Evolutionary conservation across 1,139 yeast species (phyloP), one percentile per base, ranked within the genome.

Genomic region (Debaryomyces udenii): DNA sequence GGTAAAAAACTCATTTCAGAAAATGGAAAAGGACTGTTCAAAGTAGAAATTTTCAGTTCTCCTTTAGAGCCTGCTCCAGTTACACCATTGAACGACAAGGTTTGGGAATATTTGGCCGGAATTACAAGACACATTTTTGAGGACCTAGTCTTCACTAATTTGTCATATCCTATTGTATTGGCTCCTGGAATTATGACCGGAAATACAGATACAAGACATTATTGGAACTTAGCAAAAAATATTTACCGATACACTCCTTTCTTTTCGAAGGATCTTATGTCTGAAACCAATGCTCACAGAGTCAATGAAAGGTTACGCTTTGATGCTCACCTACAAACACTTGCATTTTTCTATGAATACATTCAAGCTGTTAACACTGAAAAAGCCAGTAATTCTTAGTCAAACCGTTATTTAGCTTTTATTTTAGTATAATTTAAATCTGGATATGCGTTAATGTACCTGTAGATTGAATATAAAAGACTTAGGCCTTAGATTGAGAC

Each of bases 171-270:
- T 18, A 64, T 82, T 24, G 68, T 85, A 39, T 68, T 80, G 16
- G 67, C 90, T 2, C 94, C 96, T 9, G 68, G 78, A 14, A 57
- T 86, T 38, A 78, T 86, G 80, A 74, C 87, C 4, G 96, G 87
- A 24, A 89, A 88, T 62, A 89, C 96, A 2, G 96, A 89, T 59
- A 88, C 96, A 6, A 77, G 79, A 56, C 77, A 80, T 57, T 88
- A 86, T 65, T 86, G 94, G 91, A 63, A 70, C 38, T 70, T 89
- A 56, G 78, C 90, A n/a, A 69, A 71, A 41, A 79, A 86, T 57
- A 86, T 90, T 45, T 87, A 74, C 70, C 76, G 96, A 52, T 83
- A 75, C 60, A 58, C 74, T 14, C 86, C 84, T 16, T 49, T 51
- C 39, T 52, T 52, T 24, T 50, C 48, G 14, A 34, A 33, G 14